phyloP scores from a whole-genome alignment of 73 alveolate genomes.

The Uronychia setigera region DNA sequence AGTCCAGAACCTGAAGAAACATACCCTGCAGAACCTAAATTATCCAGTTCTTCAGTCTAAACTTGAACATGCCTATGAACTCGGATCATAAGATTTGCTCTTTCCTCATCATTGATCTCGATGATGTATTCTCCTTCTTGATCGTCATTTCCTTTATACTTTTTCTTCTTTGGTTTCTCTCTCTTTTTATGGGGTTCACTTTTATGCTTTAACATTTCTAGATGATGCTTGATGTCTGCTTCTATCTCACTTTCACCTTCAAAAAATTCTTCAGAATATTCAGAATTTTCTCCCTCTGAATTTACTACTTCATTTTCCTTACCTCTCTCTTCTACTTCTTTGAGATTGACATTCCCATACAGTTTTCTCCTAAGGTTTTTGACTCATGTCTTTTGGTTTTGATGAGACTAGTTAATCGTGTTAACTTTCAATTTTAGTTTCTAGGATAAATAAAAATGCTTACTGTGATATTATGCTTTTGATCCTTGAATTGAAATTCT shows the following conservation, averaged over 20 bases:
- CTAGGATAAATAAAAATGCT: not conserved
- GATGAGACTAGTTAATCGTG: not conserved
- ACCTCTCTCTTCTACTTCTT: not conserved
- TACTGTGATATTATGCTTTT: not conserved
- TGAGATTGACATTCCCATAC: not conserved
- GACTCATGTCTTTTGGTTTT: not conserved
- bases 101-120: too few relatives aligned
- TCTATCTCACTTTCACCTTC: not conserved
- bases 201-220: not conserved
- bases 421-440: not conserved
- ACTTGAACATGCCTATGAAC: too few relatives aligned
- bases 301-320: not conserved
- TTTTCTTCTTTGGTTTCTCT: too few relatives aligned
- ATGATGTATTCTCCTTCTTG: too few relatives aligned
- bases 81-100: too few relatives aligned
- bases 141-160: too few relatives aligned
- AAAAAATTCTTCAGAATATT: not conserved
- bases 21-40: too few relatives aligned
- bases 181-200: too few relatives aligned
- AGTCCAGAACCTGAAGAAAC: too few relatives aligned
- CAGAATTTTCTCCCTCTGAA: not conserved
- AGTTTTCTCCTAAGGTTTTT: not conserved
- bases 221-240: not conserved
- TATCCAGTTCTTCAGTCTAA: too few relatives aligned
- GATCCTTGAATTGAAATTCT: not conserved